Evolutionary conservation across 495 filamentous ascomycete genomes (phyloP), one percentile per base, ranked within the genome.

Genomic region (Podospora fimiseda): DNA sequence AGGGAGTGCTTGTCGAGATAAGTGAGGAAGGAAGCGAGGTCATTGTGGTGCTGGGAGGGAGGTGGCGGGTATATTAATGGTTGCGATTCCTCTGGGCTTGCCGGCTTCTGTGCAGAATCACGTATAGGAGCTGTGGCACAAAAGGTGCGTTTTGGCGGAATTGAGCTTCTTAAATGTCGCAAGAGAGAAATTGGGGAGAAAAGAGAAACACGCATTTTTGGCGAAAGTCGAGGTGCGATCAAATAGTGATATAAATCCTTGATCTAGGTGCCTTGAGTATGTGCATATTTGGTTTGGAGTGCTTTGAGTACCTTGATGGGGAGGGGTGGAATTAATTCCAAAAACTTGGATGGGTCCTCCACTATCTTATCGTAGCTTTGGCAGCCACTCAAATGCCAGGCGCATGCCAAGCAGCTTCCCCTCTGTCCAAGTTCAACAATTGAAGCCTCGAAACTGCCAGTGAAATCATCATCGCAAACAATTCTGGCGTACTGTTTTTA

Each of bases 1-100:
- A 88, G 70, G 11, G 70, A 70, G n/a, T 68, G 70, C 43, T 78
- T 79, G 9, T 74, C 54, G 18, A 87, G 85, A 71, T 96, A 84
- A 48, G 76, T 67, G 50, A 88, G 75, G 69, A 93, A 96, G 14
- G 85, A 81, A 3, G 73, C 58, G 13, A 91, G 77, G 68, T 85
- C 76, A 62, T 80, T 64, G 69, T 95, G 89, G 52, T 79, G 68
- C 51, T 68, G 60, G 50, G 74, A 74, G 24, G 71, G 66, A 27
- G 68, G 48, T 1, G 61, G 73, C 51, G 68, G 80, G 57, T 71
- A 75, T 53, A 58, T 70, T 59, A 67, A n/a, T n/a, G n/a, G 70
- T 46, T 33, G 13, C 13, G 41, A 38, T 36, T 16, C 16, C 23
- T 23, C 13, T 47, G 27, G 33, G 43, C 15, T 42, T 33, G 36